Evolutionary conservation across 2,329 filamentous ascomycete species (phyloP).

Genomic region (Calonectria ilicicola): DNA sequence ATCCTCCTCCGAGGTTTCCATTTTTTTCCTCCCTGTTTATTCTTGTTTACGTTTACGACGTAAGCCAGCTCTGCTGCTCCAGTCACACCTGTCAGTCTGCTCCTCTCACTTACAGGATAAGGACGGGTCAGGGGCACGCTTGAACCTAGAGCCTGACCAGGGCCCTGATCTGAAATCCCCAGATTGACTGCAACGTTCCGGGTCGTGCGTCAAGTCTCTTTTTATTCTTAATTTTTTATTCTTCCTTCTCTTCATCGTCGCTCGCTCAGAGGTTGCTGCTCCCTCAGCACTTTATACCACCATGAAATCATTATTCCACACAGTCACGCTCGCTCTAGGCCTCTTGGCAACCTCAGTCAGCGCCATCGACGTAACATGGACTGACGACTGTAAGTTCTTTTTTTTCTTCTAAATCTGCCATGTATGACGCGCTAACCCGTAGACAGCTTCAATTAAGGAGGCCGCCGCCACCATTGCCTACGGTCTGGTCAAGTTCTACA

Average conservation of each 20-base stretch:
- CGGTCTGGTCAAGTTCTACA: conserved; percentile 63
- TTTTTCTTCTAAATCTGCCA: neutral
- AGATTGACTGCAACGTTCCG: neutral
- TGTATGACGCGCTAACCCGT: neutral
- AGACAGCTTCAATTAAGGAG: conserved; percentile 61
- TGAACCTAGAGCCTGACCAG: neutral
- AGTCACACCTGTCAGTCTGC: neutral
- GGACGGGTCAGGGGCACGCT: neutral
- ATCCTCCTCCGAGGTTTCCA: neutral
- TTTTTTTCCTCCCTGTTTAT: neutral
- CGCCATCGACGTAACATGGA: conserved; percentile 35
- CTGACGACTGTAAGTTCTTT: conserved; percentile 34
- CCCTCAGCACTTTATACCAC: conserved; percentile 20
- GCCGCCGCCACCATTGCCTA: conserved; percentile 61
- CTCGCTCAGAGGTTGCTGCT: neutral
- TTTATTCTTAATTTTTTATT: conserved; percentile 14
- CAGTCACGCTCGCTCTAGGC: conserved; percentile 26
- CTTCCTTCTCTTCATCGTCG: neutral
- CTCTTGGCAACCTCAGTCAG: conserved; percentile 25
- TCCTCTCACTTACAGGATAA: neutral
- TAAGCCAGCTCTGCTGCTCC: neutral
- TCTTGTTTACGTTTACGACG: neutral
- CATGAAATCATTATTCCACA: conserved; percentile 35
- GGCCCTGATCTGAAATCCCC: neutral
- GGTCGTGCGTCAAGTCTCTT: neutral